Evolutionary conservation across 208 protist species (phyloP), one percentile per base, ranked within the genome.

Genomic region (Herpetomonas tarakana): DNA sequence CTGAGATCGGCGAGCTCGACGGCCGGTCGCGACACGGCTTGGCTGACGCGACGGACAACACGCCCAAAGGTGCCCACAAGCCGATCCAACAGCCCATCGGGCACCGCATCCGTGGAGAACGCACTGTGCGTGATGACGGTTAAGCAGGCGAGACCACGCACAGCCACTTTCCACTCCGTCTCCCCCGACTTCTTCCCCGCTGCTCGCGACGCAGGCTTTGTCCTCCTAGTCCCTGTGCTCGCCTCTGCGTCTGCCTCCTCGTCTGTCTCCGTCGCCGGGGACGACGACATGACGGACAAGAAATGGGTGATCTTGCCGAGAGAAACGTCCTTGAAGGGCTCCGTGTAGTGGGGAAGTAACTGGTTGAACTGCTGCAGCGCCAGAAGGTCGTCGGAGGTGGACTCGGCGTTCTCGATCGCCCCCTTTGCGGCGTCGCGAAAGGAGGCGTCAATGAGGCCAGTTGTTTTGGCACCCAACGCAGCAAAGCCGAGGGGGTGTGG

Each of bases 91-190:
- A 77, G 28, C 14, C 74, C 75, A 27, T 82, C 81, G 11, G 73
- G 56, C 21, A 84, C 68, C 3, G 69, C 38, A 29, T 65, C 76
- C 0, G 65, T 62, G 0, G 73, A 71, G 50, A 93, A 83, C 24
- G 74, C 68, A 4, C 80, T 67, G 53, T 88, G 81, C 2, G 80
- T 52, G 46, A 89, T 38, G 44, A 71, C 79, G 29, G 74, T 65
- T 27, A 71, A 76, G 64, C 81, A 83, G 39, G 74, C 68, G 52
- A 83, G 47, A n/a, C 63, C 76, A 18, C 62, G 77, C 57, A 67
- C 26, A 6, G 67, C 57, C 45, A 55, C 53, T 27, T 25, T 38
- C 41, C 35, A 53, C 31, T 22, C 31, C 12, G 41, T 22, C 1
- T 53, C 38, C 2, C 30, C 35, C 12, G 29, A 27, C 6, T 22